Conservation (phyloP, 1,139 yeast genomes). For the Pichia kudriavzevii region DNA sequence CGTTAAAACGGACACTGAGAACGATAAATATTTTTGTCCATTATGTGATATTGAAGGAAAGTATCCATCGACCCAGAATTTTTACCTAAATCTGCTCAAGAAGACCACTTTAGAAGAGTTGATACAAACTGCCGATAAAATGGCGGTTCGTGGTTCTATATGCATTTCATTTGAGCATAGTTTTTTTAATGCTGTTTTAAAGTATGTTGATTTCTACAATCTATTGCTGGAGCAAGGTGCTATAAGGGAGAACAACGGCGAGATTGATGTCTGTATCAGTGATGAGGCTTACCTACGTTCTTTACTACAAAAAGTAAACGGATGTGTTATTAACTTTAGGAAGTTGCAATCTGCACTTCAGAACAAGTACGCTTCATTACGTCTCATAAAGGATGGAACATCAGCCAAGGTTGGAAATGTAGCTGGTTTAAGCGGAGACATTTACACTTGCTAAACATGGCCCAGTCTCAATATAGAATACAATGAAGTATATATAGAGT, state of each 20-base stretch:
- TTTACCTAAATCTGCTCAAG: slow-evolving; percentile 11
- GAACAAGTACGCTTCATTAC: background rate
- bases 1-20: slow-evolving; percentile 28
- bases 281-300: background rate
- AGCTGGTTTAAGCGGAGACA: too few relatives aligned
- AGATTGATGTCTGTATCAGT: background rate
- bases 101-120: slow-evolving; percentile 8
- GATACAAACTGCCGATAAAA: slow-evolving; percentile 1
- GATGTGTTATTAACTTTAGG: slow-evolving; percentile 2
- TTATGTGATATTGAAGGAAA: slow-evolving; percentile 44
- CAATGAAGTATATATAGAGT: too few relatives aligned
- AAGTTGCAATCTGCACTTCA: background rate
- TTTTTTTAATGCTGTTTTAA: slow-evolving; percentile 5
- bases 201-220: slow-evolving; percentile 1
- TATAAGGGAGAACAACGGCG: slow-evolving; percentile 7
- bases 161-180: slow-evolving; percentile 2
- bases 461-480: too few relatives aligned
- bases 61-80: slow-evolving; percentile 23
- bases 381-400: too few relatives aligned
- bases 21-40: slow-evolving; percentile 51
- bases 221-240: slow-evolving; percentile 1
- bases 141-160: slow-evolving; percentile 4
- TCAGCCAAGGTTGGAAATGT: too few relatives aligned
- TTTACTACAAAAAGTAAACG: slow-evolving; percentile 1
- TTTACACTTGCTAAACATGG: too few relatives aligned